Conservation (phyloP, 352 stramenopile species). For the Achlya hypogyna region DNA sequence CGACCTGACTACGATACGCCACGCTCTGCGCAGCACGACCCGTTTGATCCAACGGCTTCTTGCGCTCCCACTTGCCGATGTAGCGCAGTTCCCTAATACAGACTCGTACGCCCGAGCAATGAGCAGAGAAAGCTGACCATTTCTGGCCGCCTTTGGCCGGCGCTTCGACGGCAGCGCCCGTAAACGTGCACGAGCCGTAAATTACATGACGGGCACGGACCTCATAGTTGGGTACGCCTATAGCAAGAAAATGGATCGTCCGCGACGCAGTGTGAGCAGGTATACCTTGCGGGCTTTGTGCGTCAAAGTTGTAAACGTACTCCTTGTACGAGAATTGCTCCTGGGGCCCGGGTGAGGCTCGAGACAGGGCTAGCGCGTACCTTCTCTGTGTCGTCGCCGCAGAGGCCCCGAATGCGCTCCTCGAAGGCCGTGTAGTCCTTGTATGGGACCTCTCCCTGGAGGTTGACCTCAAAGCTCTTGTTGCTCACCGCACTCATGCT, state of each 20-base stretch:
- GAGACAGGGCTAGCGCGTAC: slow-evolving; percentile 21
- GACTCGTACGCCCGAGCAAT: too few species aligned
- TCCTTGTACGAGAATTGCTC: slow-evolving; percentile 84
- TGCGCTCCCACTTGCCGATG: slow-evolving; percentile 77
- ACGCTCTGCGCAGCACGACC: slow-evolving; percentile 48
- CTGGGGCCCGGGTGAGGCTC: slow-evolving; percentile 21
- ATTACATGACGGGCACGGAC: slow-evolving; percentile 74
- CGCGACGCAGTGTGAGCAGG: not conserved
- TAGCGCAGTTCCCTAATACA: slow-evolving; percentile 70
- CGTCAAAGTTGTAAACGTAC: slow-evolving; percentile 85
- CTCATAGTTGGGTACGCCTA: slow-evolving; percentile 74
- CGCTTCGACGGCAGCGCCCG: slow-evolving; percentile 67
- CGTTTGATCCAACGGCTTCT: slow-evolving; percentile 74
- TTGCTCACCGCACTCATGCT: slow-evolving; percentile 3
- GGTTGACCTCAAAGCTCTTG: slow-evolving; percentile 19
- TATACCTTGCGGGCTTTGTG: slow-evolving; percentile 62
- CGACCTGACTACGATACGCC: slow-evolving; percentile 74
- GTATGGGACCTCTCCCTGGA: slow-evolving; percentile 18
- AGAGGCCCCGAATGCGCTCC: slow-evolving; percentile 63
- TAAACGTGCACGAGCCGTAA: slow-evolving; percentile 70
- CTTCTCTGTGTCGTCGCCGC: slow-evolving; percentile 75
- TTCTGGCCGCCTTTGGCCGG: slow-evolving; percentile 68
- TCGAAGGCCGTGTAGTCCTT: slow-evolving; percentile 77
- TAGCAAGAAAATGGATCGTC: not conserved
- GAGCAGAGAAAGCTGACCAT: slow-evolving; percentile 32